phyloP scores from a whole-genome alignment of 768 basidiomycete species.

The Lentinula raphanica region DNA sequence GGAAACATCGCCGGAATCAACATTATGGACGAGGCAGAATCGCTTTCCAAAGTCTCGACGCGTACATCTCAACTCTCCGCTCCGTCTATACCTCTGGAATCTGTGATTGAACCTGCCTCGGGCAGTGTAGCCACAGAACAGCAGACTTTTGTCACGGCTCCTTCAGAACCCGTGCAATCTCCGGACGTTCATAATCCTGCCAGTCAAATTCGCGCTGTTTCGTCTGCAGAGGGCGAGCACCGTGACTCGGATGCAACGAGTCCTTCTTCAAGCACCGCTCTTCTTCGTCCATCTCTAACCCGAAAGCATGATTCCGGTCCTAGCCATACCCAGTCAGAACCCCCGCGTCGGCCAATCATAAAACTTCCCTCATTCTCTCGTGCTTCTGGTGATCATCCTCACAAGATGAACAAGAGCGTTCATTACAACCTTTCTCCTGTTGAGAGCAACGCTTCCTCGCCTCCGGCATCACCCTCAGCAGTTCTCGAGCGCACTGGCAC shows the following conservation, averaged over 20 bases:
- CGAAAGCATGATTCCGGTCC: not conserved
- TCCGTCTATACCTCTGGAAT: conserved; percentile 8
- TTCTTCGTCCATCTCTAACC: conserved; percentile 10
- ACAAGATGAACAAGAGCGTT: conserved; percentile 28
- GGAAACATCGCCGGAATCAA: conserved; percentile 72
- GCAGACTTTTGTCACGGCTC: conserved; percentile 18
- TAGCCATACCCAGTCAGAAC: conserved; percentile 15
- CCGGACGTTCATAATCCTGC: not conserved
- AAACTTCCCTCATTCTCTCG: conserved; percentile 11
- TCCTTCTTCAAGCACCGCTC: conserved; percentile 13
- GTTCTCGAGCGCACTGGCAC: conserved; percentile 61
- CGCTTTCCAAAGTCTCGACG: conserved; percentile 10
- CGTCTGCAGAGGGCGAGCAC: not conserved
- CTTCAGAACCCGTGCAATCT: conserved; percentile 12
- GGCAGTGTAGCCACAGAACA: not conserved
- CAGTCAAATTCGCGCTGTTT: not conserved
- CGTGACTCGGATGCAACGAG: not conserved
- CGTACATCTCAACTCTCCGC: conserved; percentile 7
- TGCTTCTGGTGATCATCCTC: conserved; percentile 9
- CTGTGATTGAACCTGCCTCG: not conserved
- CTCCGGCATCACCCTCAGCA: conserved; percentile 49
- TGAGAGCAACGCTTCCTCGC: conserved; percentile 8
- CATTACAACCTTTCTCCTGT: conserved; percentile 30
- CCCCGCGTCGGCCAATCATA: conserved; percentile 16
- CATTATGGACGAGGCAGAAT: conserved; percentile 37